These are phyloP conservation scores for Neofusicoccum ribis DNA, from an alignment of 2,329 filamentous ascomycete species.

Conservation along the genomic window DNA sequence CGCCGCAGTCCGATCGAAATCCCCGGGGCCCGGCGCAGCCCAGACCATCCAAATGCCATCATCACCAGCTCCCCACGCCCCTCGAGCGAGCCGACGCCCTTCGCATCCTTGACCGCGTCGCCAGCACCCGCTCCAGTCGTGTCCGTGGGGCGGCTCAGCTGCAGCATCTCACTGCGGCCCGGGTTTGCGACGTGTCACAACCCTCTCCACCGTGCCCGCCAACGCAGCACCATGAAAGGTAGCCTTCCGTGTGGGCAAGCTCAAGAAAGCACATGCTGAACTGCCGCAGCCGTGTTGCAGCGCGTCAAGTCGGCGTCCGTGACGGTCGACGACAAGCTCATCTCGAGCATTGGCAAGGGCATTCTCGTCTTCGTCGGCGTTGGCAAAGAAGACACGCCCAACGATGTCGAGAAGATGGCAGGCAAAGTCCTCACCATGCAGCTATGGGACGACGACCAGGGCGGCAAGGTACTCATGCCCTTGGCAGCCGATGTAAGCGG, in stretches of 20 bases:
- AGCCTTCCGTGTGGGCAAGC: constrained; percentile 1
- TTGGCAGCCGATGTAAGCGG: neutral
- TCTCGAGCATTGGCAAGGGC: constrained; percentile 89
- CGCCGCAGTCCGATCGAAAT: neutral
- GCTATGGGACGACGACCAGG: constrained; percentile 83
- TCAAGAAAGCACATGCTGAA: neutral
- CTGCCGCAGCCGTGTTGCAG: constrained; percentile 75
- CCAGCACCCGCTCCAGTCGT: neutral
- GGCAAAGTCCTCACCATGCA: constrained; percentile 86
- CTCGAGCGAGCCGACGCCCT: neutral
- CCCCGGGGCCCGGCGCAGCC: neutral
- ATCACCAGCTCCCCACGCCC: neutral
- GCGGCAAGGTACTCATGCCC: constrained; percentile 57
- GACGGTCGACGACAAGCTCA: constrained; percentile 84
- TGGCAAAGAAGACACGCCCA: constrained; percentile 84
- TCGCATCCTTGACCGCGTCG: neutral
- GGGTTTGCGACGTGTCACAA: constrained; percentile 17
- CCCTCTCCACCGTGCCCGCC: neutral
- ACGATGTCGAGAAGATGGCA: constrained; percentile 81
- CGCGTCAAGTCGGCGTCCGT: constrained; percentile 94
- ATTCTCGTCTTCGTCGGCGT: constrained; percentile 90
- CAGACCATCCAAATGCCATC: constrained; percentile 7
- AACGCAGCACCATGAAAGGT: constrained; percentile 19
- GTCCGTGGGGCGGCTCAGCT: neutral
- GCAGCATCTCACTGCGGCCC: neutral